Evolutionary conservation across 805 yeast species (phyloP), one percentile per base, ranked within the genome.

Genomic region (Cyberlindnera lachancei): DNA sequence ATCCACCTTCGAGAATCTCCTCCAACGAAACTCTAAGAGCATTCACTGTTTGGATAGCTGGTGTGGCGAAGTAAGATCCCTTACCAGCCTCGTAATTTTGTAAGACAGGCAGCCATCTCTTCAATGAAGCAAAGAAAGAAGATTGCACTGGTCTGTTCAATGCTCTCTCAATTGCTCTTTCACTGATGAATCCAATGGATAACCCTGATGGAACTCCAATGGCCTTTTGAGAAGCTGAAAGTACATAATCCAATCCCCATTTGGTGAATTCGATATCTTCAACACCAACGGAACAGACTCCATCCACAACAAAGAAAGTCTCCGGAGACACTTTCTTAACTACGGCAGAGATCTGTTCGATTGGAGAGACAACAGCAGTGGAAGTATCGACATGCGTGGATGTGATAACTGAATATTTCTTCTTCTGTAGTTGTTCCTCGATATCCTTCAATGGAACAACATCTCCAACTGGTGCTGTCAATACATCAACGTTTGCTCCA

Each of bases 321-420:
- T 82, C 81, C 33, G 97, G 96, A 4, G 86, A 72, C 2, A 67
- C 60, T 41, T 61, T 52, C 48, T 75, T 73, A 38, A 83, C 79
- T n/a, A 78, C 44, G 32, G 58, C 60, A 18, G 94, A 59, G 36
- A 87, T 67, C 13, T 65, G 62, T 51, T 73, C 65, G 41, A 90
- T 77, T 50, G 83, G 80, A 27, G 78, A 65, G 25, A 87, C 72
- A 25, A 90, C 95, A n/a, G 95, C 94, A 22, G 96, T 86, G 2
- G 96, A 86, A 27, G 97, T 92, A 58, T 92, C 98, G 23, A 92
- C 96, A 48, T 90, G 97, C 25, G 96, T 90, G 49, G 88, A 71
- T 29, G 95, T 85, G 46, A 90, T 68, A 33, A 83, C 70, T 41
- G 71, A 55, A 64, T 81, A 90, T 38, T 63, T 58, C 32, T 67